Conservation (phyloP, 345 rosid genomes). For the Luvunga scandens region DNA sequence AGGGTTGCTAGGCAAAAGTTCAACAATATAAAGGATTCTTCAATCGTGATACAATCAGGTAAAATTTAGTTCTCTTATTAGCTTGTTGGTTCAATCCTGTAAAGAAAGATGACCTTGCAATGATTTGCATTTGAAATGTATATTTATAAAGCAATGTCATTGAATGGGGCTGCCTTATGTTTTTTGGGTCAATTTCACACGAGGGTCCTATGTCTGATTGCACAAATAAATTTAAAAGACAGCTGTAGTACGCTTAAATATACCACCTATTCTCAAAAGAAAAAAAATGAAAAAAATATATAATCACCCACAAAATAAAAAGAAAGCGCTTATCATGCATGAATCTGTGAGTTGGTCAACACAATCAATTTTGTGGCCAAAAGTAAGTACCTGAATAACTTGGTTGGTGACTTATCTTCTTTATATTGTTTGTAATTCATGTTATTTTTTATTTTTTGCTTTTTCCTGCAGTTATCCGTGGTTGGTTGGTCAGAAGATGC, state of each 20-base stretch:
- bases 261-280: no score
- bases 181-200: constrained; percentile 8
- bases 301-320: not conserved
- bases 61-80: not conserved
- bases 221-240: not conserved
- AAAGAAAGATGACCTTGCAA: not conserved
- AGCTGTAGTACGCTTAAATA: not conserved
- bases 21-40: constrained; percentile 46
- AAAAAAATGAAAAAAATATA: no score
- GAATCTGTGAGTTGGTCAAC: not conserved
- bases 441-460: not conserved
- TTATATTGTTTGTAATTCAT: not conserved
- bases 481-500: constrained; percentile 94
- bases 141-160: not conserved
- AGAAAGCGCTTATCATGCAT: not conserved
- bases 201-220: not conserved
- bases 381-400: not conserved
- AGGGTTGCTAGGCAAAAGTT: constrained; percentile 40
- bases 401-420: not conserved
- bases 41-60: constrained; percentile 84
- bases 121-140: constrained; percentile 16
- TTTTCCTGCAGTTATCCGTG: constrained; percentile 70
- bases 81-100: not conserved
- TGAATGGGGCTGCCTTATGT: not conserved
- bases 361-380: not conserved